Percentiles rank a stretch among this genome's conserved stretches.
Conservation (phyloP, 371 early-diverging fungal genomes). For the Cokeromyces recurvatus region DNA sequence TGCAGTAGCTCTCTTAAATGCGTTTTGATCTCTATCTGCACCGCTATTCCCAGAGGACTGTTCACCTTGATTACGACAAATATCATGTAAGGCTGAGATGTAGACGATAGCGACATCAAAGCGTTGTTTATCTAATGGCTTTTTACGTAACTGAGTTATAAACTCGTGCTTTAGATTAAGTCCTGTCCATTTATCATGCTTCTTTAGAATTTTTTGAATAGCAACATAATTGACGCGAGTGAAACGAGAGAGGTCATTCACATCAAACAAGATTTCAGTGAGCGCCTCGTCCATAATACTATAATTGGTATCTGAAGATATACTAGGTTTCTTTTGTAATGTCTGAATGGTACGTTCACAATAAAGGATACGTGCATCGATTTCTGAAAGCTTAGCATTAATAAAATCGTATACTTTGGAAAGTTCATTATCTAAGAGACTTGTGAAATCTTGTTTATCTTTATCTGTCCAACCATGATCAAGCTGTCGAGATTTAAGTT, state of each 20-base stretch:
- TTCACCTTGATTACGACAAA: conserved; percentile 68
- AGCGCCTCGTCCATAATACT: conserved; percentile 64
- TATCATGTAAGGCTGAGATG: conserved; percentile 80
- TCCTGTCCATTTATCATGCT: conserved; percentile 69
- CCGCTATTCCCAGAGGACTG: conserved; percentile 31
- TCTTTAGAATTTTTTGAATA: conserved; percentile 92
- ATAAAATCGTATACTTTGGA: conserved; percentile 23
- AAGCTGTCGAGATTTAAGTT: conserved; percentile 13
- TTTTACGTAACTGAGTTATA: conserved; percentile 3
- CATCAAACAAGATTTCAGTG: conserved; percentile 68
- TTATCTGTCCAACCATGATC: conserved; percentile 42
- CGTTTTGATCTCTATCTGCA: conserved; percentile 55
- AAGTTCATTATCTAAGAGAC: conserved; percentile 7
- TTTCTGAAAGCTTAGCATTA: conserved; percentile 10
- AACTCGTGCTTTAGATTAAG: conserved; percentile 5
- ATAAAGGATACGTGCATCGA: conserved; percentile 14
- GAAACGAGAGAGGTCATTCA: conserved; percentile 82
- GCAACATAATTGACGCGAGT: conserved; percentile 89
- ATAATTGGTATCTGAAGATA: conserved; percentile 41
- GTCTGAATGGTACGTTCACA: conserved; percentile 15
- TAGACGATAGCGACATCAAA: conserved; percentile 82
- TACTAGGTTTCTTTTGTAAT: neutral
- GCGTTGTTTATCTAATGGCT: conserved; percentile 14
- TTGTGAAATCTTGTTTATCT: conserved; percentile 63
- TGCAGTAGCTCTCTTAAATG: conserved; percentile 76